These are phyloP conservation scores for Phytophthora sojae DNA, from an alignment of 352 stramenopile genomes.

Conservation along the genomic window DNA sequence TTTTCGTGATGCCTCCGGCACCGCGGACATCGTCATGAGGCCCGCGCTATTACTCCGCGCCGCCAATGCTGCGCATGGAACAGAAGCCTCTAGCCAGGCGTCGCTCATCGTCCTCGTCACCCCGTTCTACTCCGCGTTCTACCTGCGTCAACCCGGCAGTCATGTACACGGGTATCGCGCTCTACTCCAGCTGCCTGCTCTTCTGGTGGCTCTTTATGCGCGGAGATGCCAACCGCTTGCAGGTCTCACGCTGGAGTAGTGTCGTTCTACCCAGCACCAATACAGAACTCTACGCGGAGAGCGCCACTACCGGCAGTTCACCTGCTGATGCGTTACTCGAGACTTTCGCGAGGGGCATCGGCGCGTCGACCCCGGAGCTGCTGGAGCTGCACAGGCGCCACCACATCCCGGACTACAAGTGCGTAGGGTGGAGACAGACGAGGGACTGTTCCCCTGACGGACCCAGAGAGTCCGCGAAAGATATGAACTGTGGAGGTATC, in stretches of 20 bases:
- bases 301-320: not conserved
- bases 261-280: slow-evolving; percentile 14
- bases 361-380: slow-evolving; percentile 25
- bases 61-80: slow-evolving; percentile 4
- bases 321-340: slow-evolving; percentile 5
- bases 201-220: slow-evolving; percentile 40
- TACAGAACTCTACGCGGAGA: not conserved
- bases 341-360: slow-evolving; percentile 32
- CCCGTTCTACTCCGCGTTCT: slow-evolving; percentile 2
- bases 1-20: slow-evolving; percentile 4
- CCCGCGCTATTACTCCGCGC: slow-evolving; percentile 5
- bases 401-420: slow-evolving; percentile 38
- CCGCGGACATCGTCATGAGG: not conserved
- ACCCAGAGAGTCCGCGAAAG: slow-evolving; percentile 34
- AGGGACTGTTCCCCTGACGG: slow-evolving; percentile 47
- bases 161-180: slow-evolving; percentile 31
- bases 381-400: slow-evolving; percentile 26
- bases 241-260: slow-evolving; percentile 22
- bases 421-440: slow-evolving; percentile 59
- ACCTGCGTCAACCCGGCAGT: slow-evolving; percentile 20
- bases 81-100: slow-evolving; percentile 7
- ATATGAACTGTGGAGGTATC: slow-evolving; percentile 38
- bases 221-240: slow-evolving; percentile 26
- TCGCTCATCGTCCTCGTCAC: slow-evolving; percentile 15
- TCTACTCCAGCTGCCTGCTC: slow-evolving; percentile 30